Percentiles rank a stretch among this genome's conserved stretches.
Conservation (phyloP, 371 early-diverging fungal species). For the Circinella minor region DNA sequence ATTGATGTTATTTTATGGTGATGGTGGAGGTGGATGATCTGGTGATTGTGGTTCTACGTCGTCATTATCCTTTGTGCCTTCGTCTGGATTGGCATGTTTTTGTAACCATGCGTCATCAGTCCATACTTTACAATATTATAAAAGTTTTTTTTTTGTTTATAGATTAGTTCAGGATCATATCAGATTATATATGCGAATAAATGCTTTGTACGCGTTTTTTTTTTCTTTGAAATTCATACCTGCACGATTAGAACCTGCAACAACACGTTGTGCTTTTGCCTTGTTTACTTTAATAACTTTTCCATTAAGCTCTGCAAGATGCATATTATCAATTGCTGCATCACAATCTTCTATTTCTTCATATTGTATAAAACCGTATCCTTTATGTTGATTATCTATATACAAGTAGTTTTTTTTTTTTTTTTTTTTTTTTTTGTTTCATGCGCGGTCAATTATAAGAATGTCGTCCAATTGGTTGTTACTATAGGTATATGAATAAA, state of each 20-base stretch:
- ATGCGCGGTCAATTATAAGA: too few relatives aligned
- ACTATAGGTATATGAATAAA: too few relatives aligned
- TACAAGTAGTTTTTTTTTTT: background rate
- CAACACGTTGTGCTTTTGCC: conserved; percentile 74
- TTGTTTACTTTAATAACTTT: conserved; percentile 87
- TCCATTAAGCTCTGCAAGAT: conserved; percentile 87
- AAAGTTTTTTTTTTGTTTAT: background rate
- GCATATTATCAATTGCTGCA: conserved; percentile 95
- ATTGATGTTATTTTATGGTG: conserved; percentile 5
- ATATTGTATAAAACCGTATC: conserved; percentile 95
- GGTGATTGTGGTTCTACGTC: conserved; percentile 20
- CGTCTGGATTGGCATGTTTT: conserved; percentile 53
- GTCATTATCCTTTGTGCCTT: conserved; percentile 13
- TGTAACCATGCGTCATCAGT: conserved; percentile 76
- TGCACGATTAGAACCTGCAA: conserved; percentile 64
- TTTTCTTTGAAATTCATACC: background rate
- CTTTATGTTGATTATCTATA: conserved; percentile 76
- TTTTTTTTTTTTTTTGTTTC: background rate
- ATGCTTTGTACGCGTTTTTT: background rate
- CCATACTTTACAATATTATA: conserved; percentile 59
- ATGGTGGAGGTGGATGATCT: conserved; percentile 18
- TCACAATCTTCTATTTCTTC: conserved; percentile 83
- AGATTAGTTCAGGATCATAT: too few relatives aligned
- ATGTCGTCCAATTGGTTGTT: too few relatives aligned
- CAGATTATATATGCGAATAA: too few relatives aligned